Evolutionary conservation across 805 yeast species (phyloP).

Genomic region (Candida silvicultrix): DNA sequence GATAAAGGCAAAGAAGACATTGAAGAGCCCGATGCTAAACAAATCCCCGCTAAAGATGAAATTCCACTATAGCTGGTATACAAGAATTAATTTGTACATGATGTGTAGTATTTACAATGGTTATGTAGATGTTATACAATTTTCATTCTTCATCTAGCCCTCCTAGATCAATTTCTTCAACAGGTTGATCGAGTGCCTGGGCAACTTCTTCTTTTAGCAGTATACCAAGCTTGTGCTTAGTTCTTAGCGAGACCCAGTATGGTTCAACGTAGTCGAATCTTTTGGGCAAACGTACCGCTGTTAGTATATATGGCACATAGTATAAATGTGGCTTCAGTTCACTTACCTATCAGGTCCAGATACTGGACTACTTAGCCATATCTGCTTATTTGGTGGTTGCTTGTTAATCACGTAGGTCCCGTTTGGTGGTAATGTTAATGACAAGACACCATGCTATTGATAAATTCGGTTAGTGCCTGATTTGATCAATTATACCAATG

Average conservation of each 20-base stretch:
- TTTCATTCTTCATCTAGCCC: conserved; percentile 10
- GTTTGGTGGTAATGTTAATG: conserved; percentile 57
- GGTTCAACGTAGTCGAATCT: conserved; percentile 69
- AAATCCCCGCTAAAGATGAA: background rate
- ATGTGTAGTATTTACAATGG: background rate
- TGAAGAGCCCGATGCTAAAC: background rate
- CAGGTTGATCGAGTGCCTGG: conserved; percentile 22
- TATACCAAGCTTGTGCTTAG: conserved; percentile 41
- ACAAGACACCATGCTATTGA: conserved; percentile 73
- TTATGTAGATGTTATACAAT: background rate
- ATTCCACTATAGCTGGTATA: too few relatives aligned
- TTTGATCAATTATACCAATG: too few relatives aligned
- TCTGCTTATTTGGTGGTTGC: conserved; percentile 96
- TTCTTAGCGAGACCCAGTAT: conserved; percentile 77
- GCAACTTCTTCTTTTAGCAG: conserved; percentile 46
- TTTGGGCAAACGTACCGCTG: too few relatives aligned
- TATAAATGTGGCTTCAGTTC: too few relatives aligned
- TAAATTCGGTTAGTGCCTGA: background rate
- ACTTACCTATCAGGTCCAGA: conserved; percentile 70
- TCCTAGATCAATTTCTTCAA: conserved; percentile 16
- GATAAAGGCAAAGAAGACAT: background rate
- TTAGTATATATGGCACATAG: too few relatives aligned
- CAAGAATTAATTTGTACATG: background rate
- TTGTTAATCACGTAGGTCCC: conserved; percentile 93
- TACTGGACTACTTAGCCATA: conserved; percentile 91